Conservation (phyloP, 192 early-diverging fungal species). For the Coemansia sp. region DNA sequence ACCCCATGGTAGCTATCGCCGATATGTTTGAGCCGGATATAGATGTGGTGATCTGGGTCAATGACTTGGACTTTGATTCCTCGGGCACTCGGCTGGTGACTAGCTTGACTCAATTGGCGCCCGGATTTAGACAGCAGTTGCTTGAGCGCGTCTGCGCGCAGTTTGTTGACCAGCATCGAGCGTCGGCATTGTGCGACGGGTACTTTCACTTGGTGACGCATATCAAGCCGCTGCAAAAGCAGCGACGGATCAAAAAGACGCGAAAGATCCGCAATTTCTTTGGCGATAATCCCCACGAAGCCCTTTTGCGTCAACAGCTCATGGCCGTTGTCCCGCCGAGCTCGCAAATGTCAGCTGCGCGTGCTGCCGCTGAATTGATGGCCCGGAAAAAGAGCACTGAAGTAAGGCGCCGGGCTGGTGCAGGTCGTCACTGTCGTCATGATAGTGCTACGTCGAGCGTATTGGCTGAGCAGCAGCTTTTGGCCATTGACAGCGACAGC, state of each 20-base stretch:
- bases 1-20: slow-evolving; percentile 47
- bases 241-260: slow-evolving; percentile 59
- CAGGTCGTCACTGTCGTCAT: slow-evolving; percentile 4
- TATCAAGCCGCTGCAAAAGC: slow-evolving; percentile 55
- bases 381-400: slow-evolving; percentile 35
- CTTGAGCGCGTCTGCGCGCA: slow-evolving; percentile 43
- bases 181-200: slow-evolving; percentile 20
- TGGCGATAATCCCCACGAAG: slow-evolving; percentile 59
- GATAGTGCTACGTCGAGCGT: slow-evolving; percentile 22
- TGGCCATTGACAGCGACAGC: slow-evolving; percentile 39
- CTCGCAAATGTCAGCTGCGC: slow-evolving; percentile 34
- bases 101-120: slow-evolving; percentile 24
- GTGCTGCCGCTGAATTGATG: slow-evolving; percentile 44
- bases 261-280: slow-evolving; percentile 70
- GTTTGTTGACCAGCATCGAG: slow-evolving; percentile 40
- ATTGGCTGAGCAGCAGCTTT: slow-evolving; percentile 23
- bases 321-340: slow-evolving; percentile 53
- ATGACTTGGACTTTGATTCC: slow-evolving; percentile 39
- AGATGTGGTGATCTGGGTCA: slow-evolving; percentile 54
- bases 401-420: slow-evolving; percentile 7
- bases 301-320: slow-evolving; percentile 56
- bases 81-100: slow-evolving; percentile 20
- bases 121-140: slow-evolving; percentile 44
- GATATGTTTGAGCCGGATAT: slow-evolving; percentile 46
- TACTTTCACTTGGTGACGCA: slow-evolving; percentile 60